phyloP scores from a whole-genome alignment of 2,329 filamentous ascomycete genomes.

The Fusarium xylarioides region DNA sequence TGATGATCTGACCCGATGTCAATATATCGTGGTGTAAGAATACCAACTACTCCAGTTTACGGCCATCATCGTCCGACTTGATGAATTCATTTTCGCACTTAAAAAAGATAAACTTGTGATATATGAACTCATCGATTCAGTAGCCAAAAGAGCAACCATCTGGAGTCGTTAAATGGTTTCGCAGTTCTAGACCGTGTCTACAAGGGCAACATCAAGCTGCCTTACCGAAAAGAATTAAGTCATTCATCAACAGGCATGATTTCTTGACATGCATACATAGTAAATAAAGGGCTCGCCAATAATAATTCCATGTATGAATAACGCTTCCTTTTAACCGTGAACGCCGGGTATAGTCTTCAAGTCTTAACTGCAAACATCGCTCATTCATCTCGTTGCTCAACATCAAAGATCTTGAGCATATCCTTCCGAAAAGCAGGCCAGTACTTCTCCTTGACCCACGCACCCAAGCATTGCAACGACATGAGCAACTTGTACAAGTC shows the following conservation, averaged over 20 bases:
- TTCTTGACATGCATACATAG: background rate
- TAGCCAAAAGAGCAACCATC: background rate
- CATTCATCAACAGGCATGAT: background rate
- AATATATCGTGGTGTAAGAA: background rate
- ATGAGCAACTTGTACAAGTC: background rate
- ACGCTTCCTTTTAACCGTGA: background rate
- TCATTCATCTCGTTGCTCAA: background rate
- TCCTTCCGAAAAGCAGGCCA: background rate
- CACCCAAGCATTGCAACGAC: background rate
- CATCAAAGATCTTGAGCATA: background rate
- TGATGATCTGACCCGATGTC: background rate
- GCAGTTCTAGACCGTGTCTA: background rate
- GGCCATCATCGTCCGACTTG: background rate
- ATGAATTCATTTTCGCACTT: fast-evolving
- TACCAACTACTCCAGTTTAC: background rate
- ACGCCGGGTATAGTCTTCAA: background rate
- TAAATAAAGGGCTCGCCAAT: background rate
- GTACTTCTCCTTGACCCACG: background rate
- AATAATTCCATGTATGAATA: background rate
- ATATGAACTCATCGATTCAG: fast-evolving
- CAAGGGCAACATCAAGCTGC: background rate
- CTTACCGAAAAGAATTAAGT: too few species aligned
- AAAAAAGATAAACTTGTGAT: background rate
- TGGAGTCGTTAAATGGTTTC: background rate
- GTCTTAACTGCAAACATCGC: background rate